Base-by-base conservation (phyloP, 306 rosid genomes). In the Vigna angularis region DNA sequence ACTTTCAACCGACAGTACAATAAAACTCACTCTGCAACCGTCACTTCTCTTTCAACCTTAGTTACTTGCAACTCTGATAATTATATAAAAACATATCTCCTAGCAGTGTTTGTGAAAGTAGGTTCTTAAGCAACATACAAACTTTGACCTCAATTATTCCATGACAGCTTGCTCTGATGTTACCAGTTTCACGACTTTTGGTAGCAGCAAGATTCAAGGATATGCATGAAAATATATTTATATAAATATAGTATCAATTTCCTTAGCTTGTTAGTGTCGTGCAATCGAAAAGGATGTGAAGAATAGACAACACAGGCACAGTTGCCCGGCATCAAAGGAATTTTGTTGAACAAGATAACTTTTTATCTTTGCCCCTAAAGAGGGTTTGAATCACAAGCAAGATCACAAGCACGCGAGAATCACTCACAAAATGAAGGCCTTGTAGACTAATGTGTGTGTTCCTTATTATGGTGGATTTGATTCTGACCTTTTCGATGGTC, bases 401-500 rank as follows among this genome's bases (percentile, higher is more conserved):
- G 74, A 59, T 65, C 53, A 66, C 76, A 42, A 81, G 77, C 61
- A 18, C 15, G 75, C 73, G 82, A 64, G 74, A 80, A 85, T 79
- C 77, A 81, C 75, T 84, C 77, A 58, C 17, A 52, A 79, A 83
- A 70, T 32, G 32, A 58, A 49, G 66, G 64, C 12, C 40, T 26
- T 44, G 79, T 86, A 84, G 86, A 84, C 86, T 85, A 55, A 22
- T 74, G 44, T 59, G 22, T 47, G 53, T 62, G 70, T 67, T 57
- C 34, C 48, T 64, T 73, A 75, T 48, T 83, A 77, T 81, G 84
- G 79, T 87, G 89, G 88, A 69, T 70, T 73, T 79, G 88, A 83
- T 79, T 85, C 85, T 73, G 85, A 85, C 66, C 44, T 73, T 82
- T 30, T 74, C 75, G 76, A 81, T 80, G 80, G 83, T 75, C 61